Conservation (phyloP, 371 early-diverging fungal species). For the Rhizomucor miehei region DNA sequence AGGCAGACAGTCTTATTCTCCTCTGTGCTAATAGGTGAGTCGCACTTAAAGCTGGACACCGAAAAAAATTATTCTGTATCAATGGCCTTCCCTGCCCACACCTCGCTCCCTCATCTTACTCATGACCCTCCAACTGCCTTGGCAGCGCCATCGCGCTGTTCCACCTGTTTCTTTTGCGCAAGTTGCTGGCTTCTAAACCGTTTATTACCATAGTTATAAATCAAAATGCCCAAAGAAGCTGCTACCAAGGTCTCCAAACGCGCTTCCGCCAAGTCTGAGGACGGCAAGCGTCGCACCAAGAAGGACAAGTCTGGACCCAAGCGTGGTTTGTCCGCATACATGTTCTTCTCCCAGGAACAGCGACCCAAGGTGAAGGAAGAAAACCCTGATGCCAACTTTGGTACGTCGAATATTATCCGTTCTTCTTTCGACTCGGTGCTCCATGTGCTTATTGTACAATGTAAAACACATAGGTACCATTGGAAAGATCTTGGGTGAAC, state of each 20-base stretch:
- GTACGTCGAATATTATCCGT: conserved; percentile 31
- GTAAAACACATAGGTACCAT: conserved; percentile 57
- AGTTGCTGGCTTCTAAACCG: neutral
- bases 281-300: conserved; percentile 42
- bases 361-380: conserved; percentile 66
- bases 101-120: neutral
- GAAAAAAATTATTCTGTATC: neutral
- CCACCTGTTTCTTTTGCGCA: too few species aligned
- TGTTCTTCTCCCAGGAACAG: conserved; percentile 77
- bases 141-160: too few species aligned
- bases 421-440: neutral
- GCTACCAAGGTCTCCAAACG: conserved; percentile 13
- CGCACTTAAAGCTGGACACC: neutral
- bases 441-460: neutral
- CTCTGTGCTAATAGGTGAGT: conserved; percentile 1
- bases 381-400: conserved; percentile 79
- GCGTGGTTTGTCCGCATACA: conserved; percentile 78
- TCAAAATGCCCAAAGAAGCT: conserved; percentile 31
- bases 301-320: conserved; percentile 79
- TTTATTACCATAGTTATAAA: neutral
- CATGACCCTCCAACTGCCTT: neutral
- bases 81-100: neutral
- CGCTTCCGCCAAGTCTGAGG: conserved; percentile 16
- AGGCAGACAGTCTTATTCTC: neutral
- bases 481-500: conserved; percentile 77